phyloP scores from a whole-genome alignment of 2,329 filamentous ascomycete species.

The Plectosphaerella plurivora region DNA sequence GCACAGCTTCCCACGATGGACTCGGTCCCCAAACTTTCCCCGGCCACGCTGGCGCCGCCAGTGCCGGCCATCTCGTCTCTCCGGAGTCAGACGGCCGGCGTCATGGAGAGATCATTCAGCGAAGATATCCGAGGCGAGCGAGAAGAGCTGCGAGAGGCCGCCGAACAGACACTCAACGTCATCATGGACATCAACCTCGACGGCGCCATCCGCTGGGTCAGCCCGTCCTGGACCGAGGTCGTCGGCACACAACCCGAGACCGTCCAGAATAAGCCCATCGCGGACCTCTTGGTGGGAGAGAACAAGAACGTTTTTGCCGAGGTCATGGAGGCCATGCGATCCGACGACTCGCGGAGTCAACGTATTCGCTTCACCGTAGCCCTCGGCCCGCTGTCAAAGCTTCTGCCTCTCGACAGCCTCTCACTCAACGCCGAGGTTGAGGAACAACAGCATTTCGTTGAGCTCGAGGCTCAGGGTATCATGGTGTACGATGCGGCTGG shows the following conservation, averaged over 20 bases:
- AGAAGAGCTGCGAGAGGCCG: constrained; percentile 89
- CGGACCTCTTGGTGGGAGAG: constrained; percentile 72
- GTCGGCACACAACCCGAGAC: constrained; percentile 73
- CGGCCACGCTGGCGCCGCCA: constrained; percentile 42
- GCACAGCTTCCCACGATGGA: constrained; percentile 37
- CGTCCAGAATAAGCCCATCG: constrained; percentile 72
- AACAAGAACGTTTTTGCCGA: constrained; percentile 78
- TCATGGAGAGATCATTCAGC: constrained; percentile 67
- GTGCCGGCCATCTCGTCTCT: constrained; percentile 42
- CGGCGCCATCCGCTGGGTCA: constrained; percentile 90
- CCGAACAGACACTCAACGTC: constrained; percentile 93
- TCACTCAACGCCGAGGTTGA: constrained; percentile 26
- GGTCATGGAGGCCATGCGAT: constrained; percentile 81
- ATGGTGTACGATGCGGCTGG: constrained; percentile 93
- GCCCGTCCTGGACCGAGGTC: constrained; percentile 91
- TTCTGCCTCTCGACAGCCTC: constrained; percentile 42
- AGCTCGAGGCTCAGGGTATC: constrained; percentile 93
- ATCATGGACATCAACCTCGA: constrained; percentile 92
- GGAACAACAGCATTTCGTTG: constrained; percentile 46
- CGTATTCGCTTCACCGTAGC: constrained; percentile 77
- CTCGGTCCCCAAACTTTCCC: constrained; percentile 25
- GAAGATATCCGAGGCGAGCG: constrained; percentile 90
- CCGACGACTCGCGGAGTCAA: constrained; percentile 88
- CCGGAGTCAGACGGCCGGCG: constrained; percentile 40
- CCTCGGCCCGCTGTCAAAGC: constrained; percentile 64